phyloP scores from a whole-genome alignment of 2,329 filamentous ascomycete species.

The Tolypocladium sp. region DNA sequence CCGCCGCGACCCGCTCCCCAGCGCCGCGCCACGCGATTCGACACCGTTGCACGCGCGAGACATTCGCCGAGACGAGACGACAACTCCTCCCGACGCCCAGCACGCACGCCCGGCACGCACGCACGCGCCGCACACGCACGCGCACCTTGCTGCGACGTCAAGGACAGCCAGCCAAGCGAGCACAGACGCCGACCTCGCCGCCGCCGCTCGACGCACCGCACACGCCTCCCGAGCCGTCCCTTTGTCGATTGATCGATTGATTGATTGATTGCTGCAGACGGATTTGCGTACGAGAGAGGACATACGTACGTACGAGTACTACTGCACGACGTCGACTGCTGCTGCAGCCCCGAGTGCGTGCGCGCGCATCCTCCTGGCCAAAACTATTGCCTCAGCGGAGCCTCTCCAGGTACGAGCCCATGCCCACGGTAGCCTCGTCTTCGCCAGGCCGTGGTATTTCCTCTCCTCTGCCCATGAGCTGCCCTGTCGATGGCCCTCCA shows the following conservation, averaged over 20 bases:
- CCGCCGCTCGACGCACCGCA: neutral
- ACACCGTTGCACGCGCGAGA: neutral
- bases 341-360: neutral
- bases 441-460: no score
- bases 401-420: neutral
- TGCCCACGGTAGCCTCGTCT: neutral
- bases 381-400: neutral
- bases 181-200: neutral
- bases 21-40: neutral
- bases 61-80: neutral
- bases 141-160: neutral
- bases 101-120: neutral
- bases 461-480: neutral
- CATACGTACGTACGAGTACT: no score
- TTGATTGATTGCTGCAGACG: neutral
- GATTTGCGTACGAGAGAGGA: no score
- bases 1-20: neutral
- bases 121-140: neutral
- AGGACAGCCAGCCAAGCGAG: neutral
- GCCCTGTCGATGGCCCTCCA: neutral
- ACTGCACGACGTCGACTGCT: neutral
- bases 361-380: neutral
- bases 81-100: neutral
- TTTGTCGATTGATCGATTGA: neutral
- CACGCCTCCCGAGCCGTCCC: neutral